phyloP scores from a whole-genome alignment of 345 rosid species.

The Eucalyptus curtisii region DNA sequence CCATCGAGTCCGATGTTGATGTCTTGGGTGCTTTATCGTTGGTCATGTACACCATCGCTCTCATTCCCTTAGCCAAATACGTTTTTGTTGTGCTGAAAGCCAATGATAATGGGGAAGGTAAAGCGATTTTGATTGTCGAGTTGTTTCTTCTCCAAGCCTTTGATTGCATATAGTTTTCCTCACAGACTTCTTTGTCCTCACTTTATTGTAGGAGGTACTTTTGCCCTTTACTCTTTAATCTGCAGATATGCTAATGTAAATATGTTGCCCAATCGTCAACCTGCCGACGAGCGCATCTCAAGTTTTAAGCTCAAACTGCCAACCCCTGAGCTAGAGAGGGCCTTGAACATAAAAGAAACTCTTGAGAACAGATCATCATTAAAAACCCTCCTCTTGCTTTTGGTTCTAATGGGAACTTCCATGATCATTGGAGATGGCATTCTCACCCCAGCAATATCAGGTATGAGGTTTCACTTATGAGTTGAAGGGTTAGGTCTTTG shows the following conservation, averaged over 20 bases:
- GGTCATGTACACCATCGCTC: slow-evolving; percentile 88
- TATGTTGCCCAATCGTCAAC: slow-evolving; percentile 88
- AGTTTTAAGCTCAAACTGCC: slow-evolving; percentile 89
- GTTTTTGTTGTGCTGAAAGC: slow-evolving; percentile 94
- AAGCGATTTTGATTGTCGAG: neutral
- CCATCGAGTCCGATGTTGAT: slow-evolving; percentile 68
- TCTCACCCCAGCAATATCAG: slow-evolving; percentile 94
- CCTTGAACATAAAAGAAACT: slow-evolving; percentile 63
- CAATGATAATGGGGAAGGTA: slow-evolving; percentile 96
- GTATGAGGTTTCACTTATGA: slow-evolving; percentile 10
- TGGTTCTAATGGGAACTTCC: slow-evolving; percentile 95
- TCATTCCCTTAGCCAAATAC: slow-evolving; percentile 79
- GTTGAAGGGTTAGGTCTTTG: neutral
- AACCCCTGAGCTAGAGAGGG: slow-evolving; percentile 89
- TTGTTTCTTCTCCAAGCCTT: neutral
- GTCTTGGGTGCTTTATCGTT: slow-evolving; percentile 90
- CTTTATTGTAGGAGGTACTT: slow-evolving; percentile 80
- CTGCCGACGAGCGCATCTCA: slow-evolving; percentile 85
- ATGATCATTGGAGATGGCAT: slow-evolving; percentile 97
- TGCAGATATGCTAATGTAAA: slow-evolving; percentile 86
- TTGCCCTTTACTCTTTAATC: slow-evolving; percentile 84
- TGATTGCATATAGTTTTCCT: neutral
- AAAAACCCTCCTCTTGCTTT: slow-evolving; percentile 64
- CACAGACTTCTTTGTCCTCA: neutral
- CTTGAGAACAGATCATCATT: slow-evolving; percentile 58